Evolutionary conservation across 2,329 filamentous ascomycete species (phyloP).

Genomic region (Alternaria postmessia): DNA sequence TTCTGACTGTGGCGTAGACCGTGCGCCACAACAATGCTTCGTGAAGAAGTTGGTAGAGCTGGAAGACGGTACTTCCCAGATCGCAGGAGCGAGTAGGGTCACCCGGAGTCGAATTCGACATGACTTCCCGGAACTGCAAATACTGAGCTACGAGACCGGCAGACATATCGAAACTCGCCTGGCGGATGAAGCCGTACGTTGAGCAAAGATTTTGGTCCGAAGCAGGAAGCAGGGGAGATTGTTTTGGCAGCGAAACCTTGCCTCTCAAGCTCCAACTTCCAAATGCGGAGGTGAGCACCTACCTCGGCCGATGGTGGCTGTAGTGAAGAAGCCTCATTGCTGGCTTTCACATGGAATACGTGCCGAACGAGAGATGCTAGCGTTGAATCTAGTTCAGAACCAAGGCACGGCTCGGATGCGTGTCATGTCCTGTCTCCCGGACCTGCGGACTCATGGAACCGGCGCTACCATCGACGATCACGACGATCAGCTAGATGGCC

Average conservation of each 20-base stretch:
- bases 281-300: neutral
- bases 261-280: neutral
- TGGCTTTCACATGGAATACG: neutral
- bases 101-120: conserved; percentile 4
- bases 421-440: conserved; percentile 1
- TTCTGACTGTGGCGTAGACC: neutral
- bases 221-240: neutral
- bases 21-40: neutral
- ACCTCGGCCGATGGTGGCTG: neutral
- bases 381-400: neutral
- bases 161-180: neutral
- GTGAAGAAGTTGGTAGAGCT: neutral
- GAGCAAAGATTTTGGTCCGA: neutral
- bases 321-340: neutral
- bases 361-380: neutral
- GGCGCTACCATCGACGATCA: neutral
- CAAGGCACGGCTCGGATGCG: conserved; percentile 1
- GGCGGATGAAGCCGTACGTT: neutral
- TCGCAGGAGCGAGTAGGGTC: neutral
- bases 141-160: conserved; percentile 13
- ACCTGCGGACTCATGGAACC: conserved; percentile 1
- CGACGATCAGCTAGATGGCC: neutral
- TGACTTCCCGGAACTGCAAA: conserved; percentile 12
- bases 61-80: neutral
- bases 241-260: neutral